Conservation (phyloP, 2,329 filamentous ascomycete genomes). For the Didymosphaeria variabile region DNA sequence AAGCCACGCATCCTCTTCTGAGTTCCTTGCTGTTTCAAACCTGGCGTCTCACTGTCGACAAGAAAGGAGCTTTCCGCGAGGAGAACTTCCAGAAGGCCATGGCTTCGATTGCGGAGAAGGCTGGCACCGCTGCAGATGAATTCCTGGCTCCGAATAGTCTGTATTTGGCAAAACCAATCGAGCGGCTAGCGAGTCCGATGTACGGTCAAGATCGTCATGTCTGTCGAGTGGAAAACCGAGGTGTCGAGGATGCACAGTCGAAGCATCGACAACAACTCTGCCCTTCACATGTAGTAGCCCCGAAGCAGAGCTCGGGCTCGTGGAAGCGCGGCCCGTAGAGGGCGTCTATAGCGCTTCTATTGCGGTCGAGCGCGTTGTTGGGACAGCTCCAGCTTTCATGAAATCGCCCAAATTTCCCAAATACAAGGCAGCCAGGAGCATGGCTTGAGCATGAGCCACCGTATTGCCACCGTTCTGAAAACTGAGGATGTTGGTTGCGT, state of each 20-base stretch:
- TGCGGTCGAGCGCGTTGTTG: too few species aligned
- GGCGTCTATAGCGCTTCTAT: too few species aligned
- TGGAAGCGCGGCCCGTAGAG: too few species aligned
- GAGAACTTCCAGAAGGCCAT: conserved; percentile 98
- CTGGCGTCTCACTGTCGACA: conserved; percentile 94
- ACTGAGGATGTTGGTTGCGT: conserved; percentile 86
- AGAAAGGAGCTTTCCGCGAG: conserved; percentile 95
- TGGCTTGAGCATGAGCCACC: conserved; percentile 83
- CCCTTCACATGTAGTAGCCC: too few species aligned
- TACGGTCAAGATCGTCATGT: too few species aligned
- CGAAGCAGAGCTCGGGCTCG: too few species aligned
- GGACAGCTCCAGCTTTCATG: conserved; percentile 84
- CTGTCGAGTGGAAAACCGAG: too few species aligned
- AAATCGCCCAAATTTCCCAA: conserved; percentile 87
- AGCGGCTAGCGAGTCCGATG: too few species aligned
- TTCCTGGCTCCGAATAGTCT: too few species aligned
- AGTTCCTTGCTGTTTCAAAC: conserved; percentile 85
- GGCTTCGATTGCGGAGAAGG: conserved; percentile 85
- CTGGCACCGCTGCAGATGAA: conserved; percentile 84
- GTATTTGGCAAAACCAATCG: too few species aligned
- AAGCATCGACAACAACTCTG: too few species aligned
- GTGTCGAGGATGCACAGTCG: too few species aligned
- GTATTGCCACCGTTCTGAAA: conserved; percentile 81
- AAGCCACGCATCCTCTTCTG: conserved; percentile 92
- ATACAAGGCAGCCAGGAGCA: conserved; percentile 86